phyloP scores from a whole-genome alignment of 805 yeast species.

The Schwanniomyces yamadae region DNA sequence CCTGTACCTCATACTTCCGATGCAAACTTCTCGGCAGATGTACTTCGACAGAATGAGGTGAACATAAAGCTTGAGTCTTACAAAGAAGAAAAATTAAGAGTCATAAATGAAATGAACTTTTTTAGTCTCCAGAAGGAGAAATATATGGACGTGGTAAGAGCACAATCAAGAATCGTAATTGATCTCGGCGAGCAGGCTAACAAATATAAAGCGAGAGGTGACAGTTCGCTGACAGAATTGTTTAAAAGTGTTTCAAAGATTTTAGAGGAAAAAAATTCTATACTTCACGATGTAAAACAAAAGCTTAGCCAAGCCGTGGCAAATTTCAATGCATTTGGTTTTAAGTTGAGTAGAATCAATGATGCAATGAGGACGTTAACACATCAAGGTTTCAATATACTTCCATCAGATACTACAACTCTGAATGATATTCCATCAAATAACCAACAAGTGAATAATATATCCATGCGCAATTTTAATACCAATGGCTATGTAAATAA shows the following conservation, averaged over 20 bases:
- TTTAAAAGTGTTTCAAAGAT: constrained; percentile 1
- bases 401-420: background rate
- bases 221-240: constrained; percentile 1
- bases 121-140: too few relatives aligned
- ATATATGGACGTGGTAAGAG: background rate
- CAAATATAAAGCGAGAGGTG: constrained; percentile 1
- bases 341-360: background rate
- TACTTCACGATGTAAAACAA: background rate
- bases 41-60: constrained; percentile 1
- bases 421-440: too few relatives aligned
- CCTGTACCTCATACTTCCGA: constrained; percentile 24
- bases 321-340: constrained; percentile 1
- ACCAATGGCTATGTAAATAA: constrained; percentile 16
- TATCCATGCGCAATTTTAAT: background rate
- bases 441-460: background rate
- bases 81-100: constrained; percentile 1
- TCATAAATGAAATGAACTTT: too few relatives aligned
- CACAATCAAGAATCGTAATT: background rate
- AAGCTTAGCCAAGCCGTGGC: background rate
- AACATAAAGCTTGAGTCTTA: constrained; percentile 1
- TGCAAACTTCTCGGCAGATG: constrained; percentile 6
- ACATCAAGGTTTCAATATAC: background rate
- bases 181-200: constrained; percentile 1
- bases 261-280: constrained; percentile 1
- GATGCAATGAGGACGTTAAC: constrained; percentile 2